These are phyloP conservation scores for Pichia nakasei DNA, from an alignment of 805 yeast species.

Conservation along the genomic window DNA sequence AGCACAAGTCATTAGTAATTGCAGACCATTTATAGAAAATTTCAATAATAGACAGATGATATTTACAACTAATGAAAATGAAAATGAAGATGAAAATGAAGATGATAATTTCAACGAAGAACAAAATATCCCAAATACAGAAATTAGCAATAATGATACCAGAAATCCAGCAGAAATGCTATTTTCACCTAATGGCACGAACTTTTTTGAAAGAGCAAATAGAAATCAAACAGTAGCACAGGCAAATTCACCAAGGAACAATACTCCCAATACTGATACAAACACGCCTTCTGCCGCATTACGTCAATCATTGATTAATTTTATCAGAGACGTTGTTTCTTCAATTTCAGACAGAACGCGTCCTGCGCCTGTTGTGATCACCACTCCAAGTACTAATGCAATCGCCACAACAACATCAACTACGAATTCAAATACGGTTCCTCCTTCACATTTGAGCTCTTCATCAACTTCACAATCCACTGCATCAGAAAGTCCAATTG, in stretches of 20 bases:
- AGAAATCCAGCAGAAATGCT: background rate
- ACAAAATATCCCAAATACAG: background rate
- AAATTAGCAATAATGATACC: background rate
- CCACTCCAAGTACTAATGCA: background rate
- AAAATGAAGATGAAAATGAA: conserved; percentile 1
- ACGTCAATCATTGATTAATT: conserved; percentile 3
- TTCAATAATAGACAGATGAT: conserved; percentile 25
- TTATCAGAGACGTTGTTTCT: conserved; percentile 7
- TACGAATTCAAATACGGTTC: too few relatives aligned
- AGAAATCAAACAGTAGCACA: background rate
- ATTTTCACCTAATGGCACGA: background rate
- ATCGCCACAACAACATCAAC: background rate
- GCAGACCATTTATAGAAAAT: conserved; percentile 23
- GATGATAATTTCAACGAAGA: background rate
- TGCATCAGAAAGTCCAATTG: background rate
- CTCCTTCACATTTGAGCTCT: too few relatives aligned
- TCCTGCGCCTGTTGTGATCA: background rate
- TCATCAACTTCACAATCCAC: background rate
- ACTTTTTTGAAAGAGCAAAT: background rate
- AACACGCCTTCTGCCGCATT: background rate
- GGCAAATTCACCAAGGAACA: background rate
- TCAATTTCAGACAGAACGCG: conserved; percentile 7
- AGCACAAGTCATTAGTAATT: conserved; percentile 26
- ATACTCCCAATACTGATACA: background rate
- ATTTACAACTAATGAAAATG: conserved; percentile 26